These are phyloP conservation scores for Nidularia sp. DNA, from an alignment of 768 basidiomycete genomes.

Conservation along the genomic window DNA sequence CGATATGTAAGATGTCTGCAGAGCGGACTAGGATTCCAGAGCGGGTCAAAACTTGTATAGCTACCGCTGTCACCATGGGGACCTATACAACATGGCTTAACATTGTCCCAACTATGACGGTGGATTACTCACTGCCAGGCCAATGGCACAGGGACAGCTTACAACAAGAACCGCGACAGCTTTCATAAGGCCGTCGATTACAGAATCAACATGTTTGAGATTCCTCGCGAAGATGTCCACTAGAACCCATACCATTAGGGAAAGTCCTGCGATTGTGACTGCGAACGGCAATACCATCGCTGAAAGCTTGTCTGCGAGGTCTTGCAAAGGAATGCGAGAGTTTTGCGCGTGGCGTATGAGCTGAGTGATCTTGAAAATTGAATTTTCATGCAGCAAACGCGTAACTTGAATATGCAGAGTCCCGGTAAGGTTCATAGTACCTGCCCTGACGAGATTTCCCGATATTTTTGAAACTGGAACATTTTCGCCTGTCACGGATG, in stretches of 20 bases:
- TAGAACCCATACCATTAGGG: neutral
- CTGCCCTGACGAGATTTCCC: neutral
- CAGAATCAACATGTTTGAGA: neutral
- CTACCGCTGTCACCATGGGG: slow-evolving; percentile 16
- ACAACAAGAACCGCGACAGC: neutral
- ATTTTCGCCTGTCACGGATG: neutral
- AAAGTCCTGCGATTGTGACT: neutral
- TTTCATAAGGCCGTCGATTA: neutral
- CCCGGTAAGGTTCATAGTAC: neutral
- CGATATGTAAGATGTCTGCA: slow-evolving; percentile 38
- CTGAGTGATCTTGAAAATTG: neutral
- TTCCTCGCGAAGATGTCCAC: neutral
- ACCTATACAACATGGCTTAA: slow-evolving; percentile 7
- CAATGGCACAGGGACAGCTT: neutral
- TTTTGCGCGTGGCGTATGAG: neutral
- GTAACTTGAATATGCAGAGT: neutral
- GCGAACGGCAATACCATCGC: neutral
- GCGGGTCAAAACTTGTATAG: slow-evolving; percentile 10
- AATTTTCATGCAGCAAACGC: neutral
- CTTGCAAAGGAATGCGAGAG: neutral
- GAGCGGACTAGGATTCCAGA: slow-evolving; percentile 25
- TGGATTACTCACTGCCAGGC: neutral
- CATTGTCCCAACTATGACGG: neutral
- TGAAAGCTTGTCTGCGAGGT: neutral
- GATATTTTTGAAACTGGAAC: neutral